These are phyloP conservation scores for Huntiella bhutanensis DNA, from an alignment of 2,329 filamentous ascomycete species.

Conservation along the genomic window DNA sequence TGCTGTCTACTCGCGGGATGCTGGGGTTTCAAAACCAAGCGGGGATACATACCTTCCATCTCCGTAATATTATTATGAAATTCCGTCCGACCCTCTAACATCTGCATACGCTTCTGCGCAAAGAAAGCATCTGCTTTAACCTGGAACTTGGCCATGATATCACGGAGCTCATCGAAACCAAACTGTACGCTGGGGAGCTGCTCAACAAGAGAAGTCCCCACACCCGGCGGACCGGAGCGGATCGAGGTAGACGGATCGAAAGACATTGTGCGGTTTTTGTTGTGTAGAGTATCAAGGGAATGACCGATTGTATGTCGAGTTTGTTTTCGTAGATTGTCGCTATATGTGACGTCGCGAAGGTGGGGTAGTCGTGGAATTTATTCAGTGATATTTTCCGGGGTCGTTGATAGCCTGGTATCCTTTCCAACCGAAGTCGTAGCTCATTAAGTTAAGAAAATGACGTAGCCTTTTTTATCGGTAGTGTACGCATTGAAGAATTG, in stretches of 20 bases:
- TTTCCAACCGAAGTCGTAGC: too few species aligned
- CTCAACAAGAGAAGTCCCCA: slow-evolving; percentile 50
- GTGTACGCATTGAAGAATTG: too few species aligned
- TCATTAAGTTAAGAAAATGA: too few species aligned
- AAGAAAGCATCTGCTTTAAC: slow-evolving; percentile 85
- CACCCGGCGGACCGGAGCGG: slow-evolving; percentile 37
- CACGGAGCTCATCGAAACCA: slow-evolving; percentile 85
- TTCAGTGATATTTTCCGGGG: too few species aligned
- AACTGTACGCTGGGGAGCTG: slow-evolving; percentile 81
- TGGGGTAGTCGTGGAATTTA: too few species aligned
- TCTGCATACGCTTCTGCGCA: slow-evolving; percentile 71
- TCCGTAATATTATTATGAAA: slow-evolving; percentile 84
- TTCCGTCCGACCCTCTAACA: slow-evolving; percentile 82
- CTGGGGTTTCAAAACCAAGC: neutral
- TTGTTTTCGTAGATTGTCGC: too few species aligned
- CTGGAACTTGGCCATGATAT: slow-evolving; percentile 87
- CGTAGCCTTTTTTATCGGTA: too few species aligned
- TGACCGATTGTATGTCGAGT: neutral
- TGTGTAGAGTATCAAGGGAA: neutral
- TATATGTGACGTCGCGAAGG: too few species aligned
- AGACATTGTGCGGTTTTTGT: slow-evolving; percentile 23
- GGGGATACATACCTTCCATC: slow-evolving; percentile 49
- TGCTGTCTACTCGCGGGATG: neutral
- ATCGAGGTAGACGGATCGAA: slow-evolving; percentile 54
- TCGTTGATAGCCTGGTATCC: too few species aligned